Percentiles rank a stretch among this genome's conserved stretches.
Conservation (phyloP, 2,329 filamentous ascomycete genomes). For the Talaromyces piceae region DNA sequence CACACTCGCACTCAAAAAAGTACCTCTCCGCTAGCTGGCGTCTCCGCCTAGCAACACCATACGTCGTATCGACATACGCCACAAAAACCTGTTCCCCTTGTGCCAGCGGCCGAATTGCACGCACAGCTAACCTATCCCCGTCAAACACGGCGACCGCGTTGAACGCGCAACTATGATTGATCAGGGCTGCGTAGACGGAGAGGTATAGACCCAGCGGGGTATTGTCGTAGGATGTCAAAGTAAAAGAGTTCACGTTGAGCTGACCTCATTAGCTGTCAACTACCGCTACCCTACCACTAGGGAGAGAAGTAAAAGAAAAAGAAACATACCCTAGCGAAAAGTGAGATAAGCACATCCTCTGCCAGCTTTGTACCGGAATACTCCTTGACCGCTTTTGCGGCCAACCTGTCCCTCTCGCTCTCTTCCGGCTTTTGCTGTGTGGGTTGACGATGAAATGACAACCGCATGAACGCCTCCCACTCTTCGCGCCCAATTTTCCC, state of each 20-base stretch:
- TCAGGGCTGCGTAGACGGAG: conserved; percentile 46
- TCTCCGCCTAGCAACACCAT: conserved; percentile 44
- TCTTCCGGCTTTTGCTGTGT: conserved; percentile 32
- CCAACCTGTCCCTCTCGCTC: conserved; percentile 46
- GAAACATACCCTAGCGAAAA: conserved; percentile 40
- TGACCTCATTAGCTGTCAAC: conserved; percentile 20
- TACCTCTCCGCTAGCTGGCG: conserved; percentile 48
- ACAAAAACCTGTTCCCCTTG: conserved; percentile 53
- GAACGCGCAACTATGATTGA: conserved; percentile 58
- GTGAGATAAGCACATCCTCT: conserved; percentile 35
- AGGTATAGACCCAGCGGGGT: conserved; percentile 54
- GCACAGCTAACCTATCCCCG: conserved; percentile 42
- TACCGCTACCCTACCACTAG: too few species aligned
- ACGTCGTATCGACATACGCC: conserved; percentile 54
- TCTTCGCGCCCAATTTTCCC: conserved; percentile 28
- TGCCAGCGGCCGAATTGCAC: conserved; percentile 46
- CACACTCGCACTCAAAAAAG: conserved; percentile 53
- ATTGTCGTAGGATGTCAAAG: conserved; percentile 47
- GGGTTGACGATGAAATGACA: conserved; percentile 37
- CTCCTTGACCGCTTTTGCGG: conserved; percentile 47
- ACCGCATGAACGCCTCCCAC: conserved; percentile 40
- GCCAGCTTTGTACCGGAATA: conserved; percentile 43
- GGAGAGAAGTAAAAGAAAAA: neutral
- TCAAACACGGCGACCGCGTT: conserved; percentile 55
- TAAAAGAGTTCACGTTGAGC: conserved; percentile 53